These are phyloP conservation scores for Geopyxis carbonaria DNA, from an alignment of 495 filamentous ascomycete genomes.

Conservation along the genomic window DNA sequence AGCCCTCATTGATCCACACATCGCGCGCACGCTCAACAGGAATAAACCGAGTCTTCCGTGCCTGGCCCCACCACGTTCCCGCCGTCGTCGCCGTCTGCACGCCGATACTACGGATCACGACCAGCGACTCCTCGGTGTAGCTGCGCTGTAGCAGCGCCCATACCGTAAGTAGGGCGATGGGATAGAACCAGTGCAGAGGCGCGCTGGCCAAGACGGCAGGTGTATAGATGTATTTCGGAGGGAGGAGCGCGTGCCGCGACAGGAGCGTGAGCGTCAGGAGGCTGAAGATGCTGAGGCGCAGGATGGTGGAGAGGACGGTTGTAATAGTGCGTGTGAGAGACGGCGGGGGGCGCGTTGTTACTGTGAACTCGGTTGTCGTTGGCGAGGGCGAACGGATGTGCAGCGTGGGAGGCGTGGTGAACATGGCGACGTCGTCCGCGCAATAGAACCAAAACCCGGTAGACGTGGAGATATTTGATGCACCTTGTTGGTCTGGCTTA, in stretches of 20 bases:
- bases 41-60: conserved; percentile 67
- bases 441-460: too few relatives aligned
- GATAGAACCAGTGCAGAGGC: neutral
- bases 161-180: neutral
- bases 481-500: too few relatives aligned
- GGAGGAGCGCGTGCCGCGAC: conserved; percentile 24
- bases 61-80: conserved; percentile 15
- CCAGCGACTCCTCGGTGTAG: conserved; percentile 60
- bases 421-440: too few relatives aligned
- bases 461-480: too few relatives aligned
- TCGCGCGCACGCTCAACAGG: conserved; percentile 82
- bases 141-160: conserved; percentile 21
- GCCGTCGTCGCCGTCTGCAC: conserved; percentile 61
- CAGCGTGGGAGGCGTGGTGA: conserved; percentile 36
- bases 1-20: conserved; percentile 88
- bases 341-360: conserved; percentile 40
- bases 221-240: conserved; percentile 3
- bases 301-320: conserved; percentile 7
- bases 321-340: conserved; percentile 8
- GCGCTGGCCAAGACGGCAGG: conserved; percentile 8
- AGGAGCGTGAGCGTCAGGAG: conserved; percentile 30
- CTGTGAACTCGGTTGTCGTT: conserved; percentile 71
- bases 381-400: conserved; percentile 58
- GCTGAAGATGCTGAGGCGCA: conserved; percentile 25
- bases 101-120: conserved; percentile 75